A percentile compares a stretch with the other conserved stretches of the same genome.
Evolutionary conservation across 495 filamentous ascomycete genomes (phyloP).

Genomic region (Penicillium lividum): DNA sequence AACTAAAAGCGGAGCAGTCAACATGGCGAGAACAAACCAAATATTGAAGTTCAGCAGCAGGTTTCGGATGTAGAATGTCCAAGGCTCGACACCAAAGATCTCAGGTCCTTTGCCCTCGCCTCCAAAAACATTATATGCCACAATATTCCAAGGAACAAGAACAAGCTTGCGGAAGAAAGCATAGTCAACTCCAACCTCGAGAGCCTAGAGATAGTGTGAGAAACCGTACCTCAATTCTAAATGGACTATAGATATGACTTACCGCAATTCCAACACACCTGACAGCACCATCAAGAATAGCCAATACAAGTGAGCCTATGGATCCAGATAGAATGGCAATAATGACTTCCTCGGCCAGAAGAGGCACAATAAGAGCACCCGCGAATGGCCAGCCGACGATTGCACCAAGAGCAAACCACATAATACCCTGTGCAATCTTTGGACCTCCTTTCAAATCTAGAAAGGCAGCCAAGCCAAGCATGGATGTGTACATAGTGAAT

Average conservation of each 20-base stretch:
- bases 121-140: constrained; percentile 92
- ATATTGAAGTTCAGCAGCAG: constrained; percentile 92
- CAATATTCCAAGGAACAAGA: constrained; percentile 86
- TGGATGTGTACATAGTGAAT: constrained; percentile 94
- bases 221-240: constrained; percentile 9
- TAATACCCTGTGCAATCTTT: constrained; percentile 77
- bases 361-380: constrained; percentile 77
- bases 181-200: constrained; percentile 68
- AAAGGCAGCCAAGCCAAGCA: constrained; percentile 84
- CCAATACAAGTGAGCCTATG: constrained; percentile 53
- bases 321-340: constrained; percentile 61
- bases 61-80: constrained; percentile 95
- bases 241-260: constrained; percentile 35
- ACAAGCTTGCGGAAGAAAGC: constrained; percentile 80
- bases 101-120: constrained; percentile 75
- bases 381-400: constrained; percentile 96
- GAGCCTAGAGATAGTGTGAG: constrained; percentile 39
- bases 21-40: constrained; percentile 84
- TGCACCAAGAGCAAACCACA: constrained; percentile 89
- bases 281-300: constrained; percentile 65
- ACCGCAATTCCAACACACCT: constrained; percentile 70
- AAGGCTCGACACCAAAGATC: constrained; percentile 95
- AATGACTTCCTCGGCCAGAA: constrained; percentile 73
- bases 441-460: constrained; percentile 78
- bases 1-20: constrained; percentile 62